Conservation (phyloP, 768 basidiomycete genomes). For the Trametes meyenii region DNA sequence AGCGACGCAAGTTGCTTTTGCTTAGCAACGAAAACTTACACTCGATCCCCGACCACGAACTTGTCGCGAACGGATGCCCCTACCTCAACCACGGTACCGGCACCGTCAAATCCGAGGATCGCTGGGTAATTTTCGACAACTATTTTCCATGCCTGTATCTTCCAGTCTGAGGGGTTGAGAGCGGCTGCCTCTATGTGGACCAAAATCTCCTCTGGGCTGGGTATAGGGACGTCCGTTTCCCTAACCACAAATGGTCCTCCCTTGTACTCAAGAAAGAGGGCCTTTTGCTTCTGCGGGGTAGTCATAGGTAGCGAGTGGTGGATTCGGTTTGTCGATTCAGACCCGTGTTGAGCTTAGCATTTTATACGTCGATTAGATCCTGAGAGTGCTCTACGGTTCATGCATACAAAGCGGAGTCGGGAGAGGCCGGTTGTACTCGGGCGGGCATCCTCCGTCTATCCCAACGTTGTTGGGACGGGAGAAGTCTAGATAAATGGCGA, state of each 20-base stretch:
- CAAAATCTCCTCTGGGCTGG: conserved; percentile 50
- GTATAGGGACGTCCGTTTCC: conserved; percentile 34
- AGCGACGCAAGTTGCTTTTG: background rate
- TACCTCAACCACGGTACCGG: conserved; percentile 42
- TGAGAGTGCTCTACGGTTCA: too few relatives aligned
- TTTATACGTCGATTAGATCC: background rate
- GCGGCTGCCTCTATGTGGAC: conserved; percentile 49
- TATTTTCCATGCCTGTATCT: conserved; percentile 37
- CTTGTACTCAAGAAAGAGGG: conserved; percentile 4
- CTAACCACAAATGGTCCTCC: background rate
- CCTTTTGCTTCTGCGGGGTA: conserved; percentile 3
- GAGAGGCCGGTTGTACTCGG: too few relatives aligned
- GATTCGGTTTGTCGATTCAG: background rate
- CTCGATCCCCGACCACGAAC: conserved; percentile 41
- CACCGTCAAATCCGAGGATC: conserved; percentile 20
- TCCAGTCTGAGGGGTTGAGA: conserved; percentile 45
- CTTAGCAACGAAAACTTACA: conserved; percentile 30
- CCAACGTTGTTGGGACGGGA: too few relatives aligned
- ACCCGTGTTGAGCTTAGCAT: background rate
- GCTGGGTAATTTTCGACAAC: conserved; percentile 36
- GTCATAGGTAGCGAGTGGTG: background rate
- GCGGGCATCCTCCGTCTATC: too few relatives aligned
- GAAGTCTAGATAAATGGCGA: too few relatives aligned
- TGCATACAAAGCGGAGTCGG: too few relatives aligned
- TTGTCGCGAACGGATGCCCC: conserved; percentile 26